Base-by-base conservation (phyloP, 768 basidiomycete genomes). In the Xerocomellus dryophilus region DNA sequence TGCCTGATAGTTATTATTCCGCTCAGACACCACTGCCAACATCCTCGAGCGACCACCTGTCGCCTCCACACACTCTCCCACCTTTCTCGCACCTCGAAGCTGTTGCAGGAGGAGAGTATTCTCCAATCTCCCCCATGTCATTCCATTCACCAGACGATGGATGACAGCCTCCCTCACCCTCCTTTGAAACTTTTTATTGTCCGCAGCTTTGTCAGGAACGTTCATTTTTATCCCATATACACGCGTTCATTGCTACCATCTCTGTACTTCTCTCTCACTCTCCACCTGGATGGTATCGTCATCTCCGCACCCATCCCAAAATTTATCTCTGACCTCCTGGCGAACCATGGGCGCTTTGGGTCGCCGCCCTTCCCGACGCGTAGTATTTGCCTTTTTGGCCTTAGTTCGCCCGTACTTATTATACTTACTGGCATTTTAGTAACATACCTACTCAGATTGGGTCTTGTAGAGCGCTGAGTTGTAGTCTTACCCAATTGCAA, bases 41-140 rank as follows among this genome's bases (percentile, higher is more conserved):
- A 21, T 74, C 81, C 34, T 70, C 73, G 31, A 61, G 71, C 51
- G 73, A 76, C 56, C 62, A 65, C 51, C 61, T 67, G 48, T 67
- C 74, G 25, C 70, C 78, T 15, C 68, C 78, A 57, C 79, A 79
- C 51, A 66, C 82, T 35, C 74, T 90, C 42, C 88, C 88, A 40
- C 88, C 90, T 10, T 93, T 90, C 63, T 84, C 90, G 29, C 82
- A 89, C 52, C 76, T 93, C 53, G 89, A 90, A 61, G 92, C 90
- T 42, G 84, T 91, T 49, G 91, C 90, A 48, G 89, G 86, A 56
- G 83, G 86, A 51, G 87, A 87, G 66, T 82, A 78, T 49, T 78
- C 84, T 39, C 83, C 86, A n/a, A 70, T 85, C 41, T 88, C 86
- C 38, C 86, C 86, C 17, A 87, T 89, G 84, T 81, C 86, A 35